phyloP scores from a whole-genome alignment of 2,329 filamentous ascomycete genomes.

The Fusarium musae region DNA sequence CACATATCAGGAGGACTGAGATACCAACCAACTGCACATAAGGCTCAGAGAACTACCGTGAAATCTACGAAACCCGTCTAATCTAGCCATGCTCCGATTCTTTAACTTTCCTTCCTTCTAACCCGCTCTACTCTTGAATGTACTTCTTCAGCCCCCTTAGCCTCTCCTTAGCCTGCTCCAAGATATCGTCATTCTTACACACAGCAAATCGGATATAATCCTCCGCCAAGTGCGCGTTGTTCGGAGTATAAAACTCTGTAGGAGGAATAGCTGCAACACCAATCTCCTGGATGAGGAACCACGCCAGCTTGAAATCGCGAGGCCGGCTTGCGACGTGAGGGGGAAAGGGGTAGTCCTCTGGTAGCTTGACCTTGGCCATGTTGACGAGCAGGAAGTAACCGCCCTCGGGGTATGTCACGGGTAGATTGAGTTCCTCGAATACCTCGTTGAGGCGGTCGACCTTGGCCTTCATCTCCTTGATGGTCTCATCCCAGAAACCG shows the following conservation, averaged over 20 bases:
- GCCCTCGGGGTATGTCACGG: slow-evolving; percentile 92
- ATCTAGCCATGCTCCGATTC: slow-evolving; percentile 1
- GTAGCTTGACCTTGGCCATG: slow-evolving; percentile 86
- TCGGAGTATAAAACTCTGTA: slow-evolving; percentile 94
- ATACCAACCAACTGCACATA: not conserved
- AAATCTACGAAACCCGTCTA: slow-evolving; percentile 21
- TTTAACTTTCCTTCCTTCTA: not conserved
- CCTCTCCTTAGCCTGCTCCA: slow-evolving; percentile 81
- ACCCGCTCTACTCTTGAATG: slow-evolving; percentile 54
- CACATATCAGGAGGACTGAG: not conserved
- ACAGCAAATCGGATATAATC: slow-evolving; percentile 96
- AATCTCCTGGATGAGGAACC: slow-evolving; percentile 97
- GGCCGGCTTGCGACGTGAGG: slow-evolving; percentile 86
- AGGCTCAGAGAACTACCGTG: not conserved
- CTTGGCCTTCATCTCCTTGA: slow-evolving; percentile 89
- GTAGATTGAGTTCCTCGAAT: slow-evolving; percentile 78
- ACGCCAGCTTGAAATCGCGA: slow-evolving; percentile 92
- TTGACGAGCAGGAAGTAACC: slow-evolving; percentile 98
- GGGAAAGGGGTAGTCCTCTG: slow-evolving; percentile 87
- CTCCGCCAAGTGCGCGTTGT: slow-evolving; percentile 85
- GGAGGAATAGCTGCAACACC: slow-evolving; percentile 96
- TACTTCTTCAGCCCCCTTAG: slow-evolving; percentile 79
- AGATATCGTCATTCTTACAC: slow-evolving; percentile 90
- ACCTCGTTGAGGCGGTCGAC: slow-evolving; percentile 87
- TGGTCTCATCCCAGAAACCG: slow-evolving; percentile 88